Conservation (phyloP, 2,329 filamentous ascomycete species). For the Colletotrichum limetticola region DNA sequence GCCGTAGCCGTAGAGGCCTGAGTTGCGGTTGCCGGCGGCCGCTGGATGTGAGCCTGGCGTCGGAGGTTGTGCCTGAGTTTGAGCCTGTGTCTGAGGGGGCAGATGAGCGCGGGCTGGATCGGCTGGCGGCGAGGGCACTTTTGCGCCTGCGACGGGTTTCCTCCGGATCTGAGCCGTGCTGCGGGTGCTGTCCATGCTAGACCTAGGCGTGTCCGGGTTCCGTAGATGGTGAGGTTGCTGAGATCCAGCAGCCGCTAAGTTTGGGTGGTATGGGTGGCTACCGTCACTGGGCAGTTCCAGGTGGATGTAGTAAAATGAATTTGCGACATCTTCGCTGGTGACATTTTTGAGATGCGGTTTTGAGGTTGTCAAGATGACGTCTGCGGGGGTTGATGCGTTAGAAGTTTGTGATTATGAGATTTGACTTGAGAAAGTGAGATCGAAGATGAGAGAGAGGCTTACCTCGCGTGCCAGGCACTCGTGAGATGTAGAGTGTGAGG, state of each 20-base stretch:
- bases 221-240: slow-evolving; percentile 35
- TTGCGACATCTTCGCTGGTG: slow-evolving; percentile 85
- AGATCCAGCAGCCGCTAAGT: slow-evolving; percentile 42
- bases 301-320: slow-evolving; percentile 92
- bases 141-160: slow-evolving; percentile 58
- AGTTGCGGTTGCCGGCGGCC: slow-evolving; percentile 7
- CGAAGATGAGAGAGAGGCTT: slow-evolving; percentile 40
- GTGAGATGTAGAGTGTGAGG: slow-evolving; percentile 88
- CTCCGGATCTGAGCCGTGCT: slow-evolving; percentile 58
- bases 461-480: slow-evolving; percentile 93
- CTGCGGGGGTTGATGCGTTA: slow-evolving; percentile 54
- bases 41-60: slow-evolving; percentile 4
- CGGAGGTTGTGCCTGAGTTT: not conserved
- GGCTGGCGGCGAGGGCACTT: slow-evolving; percentile 27
- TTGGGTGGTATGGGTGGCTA: not conserved
- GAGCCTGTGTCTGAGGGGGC: not conserved
- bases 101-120: slow-evolving; percentile 18
- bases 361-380: slow-evolving; percentile 90
- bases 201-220: slow-evolving; percentile 48
- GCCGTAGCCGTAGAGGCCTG: slow-evolving; percentile 1
- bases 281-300: slow-evolving; percentile 72
- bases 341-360: slow-evolving; percentile 92
- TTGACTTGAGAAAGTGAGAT: slow-evolving; percentile 31
- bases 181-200: slow-evolving; percentile 56
- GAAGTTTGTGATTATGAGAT: slow-evolving; percentile 31